Percentiles rank a stretch among this genome's conserved stretches.
phyloP scores from a whole-genome alignment of 2,329 filamentous ascomycete genomes.

The Paraphoma chrysanthemicola region DNA sequence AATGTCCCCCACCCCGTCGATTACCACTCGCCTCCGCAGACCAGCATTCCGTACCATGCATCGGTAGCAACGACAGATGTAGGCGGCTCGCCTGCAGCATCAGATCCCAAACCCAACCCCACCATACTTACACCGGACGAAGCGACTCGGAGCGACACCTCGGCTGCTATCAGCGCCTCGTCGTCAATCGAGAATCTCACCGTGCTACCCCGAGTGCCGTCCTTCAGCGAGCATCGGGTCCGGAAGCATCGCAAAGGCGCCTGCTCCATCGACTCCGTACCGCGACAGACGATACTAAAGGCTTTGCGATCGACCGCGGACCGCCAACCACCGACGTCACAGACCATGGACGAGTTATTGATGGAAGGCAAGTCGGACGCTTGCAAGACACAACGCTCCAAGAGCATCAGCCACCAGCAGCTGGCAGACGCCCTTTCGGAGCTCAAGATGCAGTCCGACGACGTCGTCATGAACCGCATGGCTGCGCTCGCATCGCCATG shows the following conservation, averaged over 20 bases:
- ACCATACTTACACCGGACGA: constrained; percentile 36
- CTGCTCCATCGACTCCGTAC: constrained; percentile 70
- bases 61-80: constrained; percentile 34
- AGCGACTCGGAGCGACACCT: constrained; percentile 22
- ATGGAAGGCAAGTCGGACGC: constrained; percentile 47
- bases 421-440: constrained; percentile 67
- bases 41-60: constrained; percentile 38
- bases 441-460: constrained; percentile 56
- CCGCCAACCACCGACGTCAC: constrained; percentile 57
- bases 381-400: constrained; percentile 33
- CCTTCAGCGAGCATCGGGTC: constrained; percentile 47
- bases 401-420: constrained; percentile 56
- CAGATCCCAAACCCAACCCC: constrained; percentile 19
- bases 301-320: constrained; percentile 67
- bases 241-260: constrained; percentile 49
- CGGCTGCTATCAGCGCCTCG: constrained; percentile 33
- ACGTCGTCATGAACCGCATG: constrained; percentile 55
- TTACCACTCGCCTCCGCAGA: constrained; percentile 29
- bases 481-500: constrained; percentile 86
- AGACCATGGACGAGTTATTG: constrained; percentile 69
- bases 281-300: constrained; percentile 83
- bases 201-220: constrained; percentile 38
- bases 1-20: constrained; percentile 30
- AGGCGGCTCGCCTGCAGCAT: constrained; percentile 36
- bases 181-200: constrained; percentile 47